Percentiles rank a stretch among this genome's conserved stretches.
phyloP scores from a whole-genome alignment of 2,329 filamentous ascomycete genomes.

The Celoporthe dispersa region DNA sequence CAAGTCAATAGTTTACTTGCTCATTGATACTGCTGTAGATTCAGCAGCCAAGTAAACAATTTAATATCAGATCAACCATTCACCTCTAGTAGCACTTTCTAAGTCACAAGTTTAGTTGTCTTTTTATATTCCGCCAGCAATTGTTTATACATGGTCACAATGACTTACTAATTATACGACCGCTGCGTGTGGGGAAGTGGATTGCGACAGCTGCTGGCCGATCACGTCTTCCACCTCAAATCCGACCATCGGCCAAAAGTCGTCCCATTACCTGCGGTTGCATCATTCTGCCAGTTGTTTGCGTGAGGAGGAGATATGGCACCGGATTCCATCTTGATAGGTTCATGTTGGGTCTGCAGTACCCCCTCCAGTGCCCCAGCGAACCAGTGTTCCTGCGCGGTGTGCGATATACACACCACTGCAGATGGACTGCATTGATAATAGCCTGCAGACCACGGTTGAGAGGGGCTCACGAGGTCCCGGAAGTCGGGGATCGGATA shows the following conservation, averaged over 20 bases:
- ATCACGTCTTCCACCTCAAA: slow-evolving; percentile 35
- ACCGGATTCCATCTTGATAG: slow-evolving; percentile 6
- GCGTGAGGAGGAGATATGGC: slow-evolving; percentile 20
- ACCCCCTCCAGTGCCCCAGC: neutral
- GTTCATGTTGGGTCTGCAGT: neutral
- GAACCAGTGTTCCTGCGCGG: neutral
- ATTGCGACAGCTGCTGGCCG: slow-evolving; percentile 35
- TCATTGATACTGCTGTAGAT: neutral
- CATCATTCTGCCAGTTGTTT: slow-evolving; percentile 25
- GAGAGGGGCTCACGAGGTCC: neutral
- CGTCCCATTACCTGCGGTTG: slow-evolving; percentile 24
- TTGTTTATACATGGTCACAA: neutral
- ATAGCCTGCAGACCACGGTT: neutral
- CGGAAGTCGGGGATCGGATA: neutral
- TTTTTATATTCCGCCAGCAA: slow-evolving; percentile 22
- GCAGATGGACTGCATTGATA: neutral
- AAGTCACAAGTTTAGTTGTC: slow-evolving; percentile 3
- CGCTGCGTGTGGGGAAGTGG: slow-evolving; percentile 26
- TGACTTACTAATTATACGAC: slow-evolving; percentile 7
- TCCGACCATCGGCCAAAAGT: slow-evolving; percentile 28
- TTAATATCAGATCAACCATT: too few species aligned
- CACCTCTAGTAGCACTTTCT: too few species aligned
- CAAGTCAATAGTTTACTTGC: too few species aligned
- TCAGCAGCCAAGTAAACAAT: too few species aligned
- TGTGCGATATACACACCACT: neutral